Base-by-base conservation (phyloP, 805 yeast species). In the Candida hungchunana region DNA sequence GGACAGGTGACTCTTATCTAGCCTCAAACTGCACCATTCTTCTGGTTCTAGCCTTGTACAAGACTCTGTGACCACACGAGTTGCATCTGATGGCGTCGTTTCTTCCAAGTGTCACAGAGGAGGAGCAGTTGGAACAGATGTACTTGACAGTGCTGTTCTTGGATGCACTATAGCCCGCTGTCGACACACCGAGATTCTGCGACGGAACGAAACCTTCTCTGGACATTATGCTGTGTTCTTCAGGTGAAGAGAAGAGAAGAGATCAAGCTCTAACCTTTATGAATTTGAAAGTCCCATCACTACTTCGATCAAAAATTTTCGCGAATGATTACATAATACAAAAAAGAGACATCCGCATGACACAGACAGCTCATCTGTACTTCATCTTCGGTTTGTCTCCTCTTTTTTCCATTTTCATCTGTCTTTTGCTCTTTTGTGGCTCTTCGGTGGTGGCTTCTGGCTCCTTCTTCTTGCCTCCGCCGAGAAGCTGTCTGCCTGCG, bases 1-100 rank as follows among this genome's bases (percentile, higher is more conserved):
- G 12, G 24, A 21, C 24, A 9, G 11, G 24, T 21, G 12, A 17
- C 20, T 9, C 17, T 36, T 16, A 82, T 59, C 89, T 75, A 20
- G 90, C 89, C 62, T 82, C 89, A 57, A 82, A 82, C 63, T 82
- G 89, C 35, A 82, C 94, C 95, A 90, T 86, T 70, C 97, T 79
- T 72, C 89, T 85, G 32, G 97, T 90, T 70, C 98, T 82, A 44
- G 96, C 95, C 70, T 93, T 93, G 70, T 90, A 86, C 45, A 93
- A 70, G 42, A 93, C 97, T 67, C 98, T 82, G 68, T 93, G 97
- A 46, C 98, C 98, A 66, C 98, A 93, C 51, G 89, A 95, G 66
- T 88, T 89, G 68, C 98, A 93, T 69, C 97, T 84, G 47, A 93
- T 95, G 20, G 97, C 95, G 62, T 93, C 98, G 50, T 84, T 86